A percentile compares a stretch with the other conserved stretches of the same genome.
These are phyloP conservation scores for Chlorella ohadii DNA, from an alignment of 139 green algal species.

Conservation along the genomic window DNA sequence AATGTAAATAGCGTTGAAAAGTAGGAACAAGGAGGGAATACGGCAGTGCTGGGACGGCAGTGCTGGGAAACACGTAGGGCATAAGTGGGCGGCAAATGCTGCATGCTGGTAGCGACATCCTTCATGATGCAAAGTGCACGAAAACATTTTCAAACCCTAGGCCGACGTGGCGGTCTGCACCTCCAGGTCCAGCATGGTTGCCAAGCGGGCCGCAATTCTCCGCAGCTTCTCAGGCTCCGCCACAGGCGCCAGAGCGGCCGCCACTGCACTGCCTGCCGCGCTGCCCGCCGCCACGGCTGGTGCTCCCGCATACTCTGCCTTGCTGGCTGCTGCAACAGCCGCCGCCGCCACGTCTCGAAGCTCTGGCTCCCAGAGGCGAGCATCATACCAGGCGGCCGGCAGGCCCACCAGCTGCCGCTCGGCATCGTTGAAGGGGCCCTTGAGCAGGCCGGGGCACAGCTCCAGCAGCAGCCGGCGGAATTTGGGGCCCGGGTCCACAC, in stretches of 20 bases:
- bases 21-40: too few relatives aligned
- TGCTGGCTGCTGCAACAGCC: background rate
- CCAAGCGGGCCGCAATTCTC: conserved; percentile 18
- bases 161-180: background rate
- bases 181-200: conserved; percentile 15
- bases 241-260: background rate
- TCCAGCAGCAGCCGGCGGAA: conserved; percentile 54
- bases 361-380: background rate
- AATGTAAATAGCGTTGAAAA: too few relatives aligned
- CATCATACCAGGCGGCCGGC: conserved; percentile 27
- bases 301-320: background rate
- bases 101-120: too few relatives aligned
- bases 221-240: background rate
- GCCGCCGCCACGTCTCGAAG: background rate
- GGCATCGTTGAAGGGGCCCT: conserved; percentile 52
- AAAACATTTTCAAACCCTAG: too few relatives aligned
- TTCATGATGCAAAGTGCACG: too few relatives aligned
- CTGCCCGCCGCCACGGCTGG: too few relatives aligned
- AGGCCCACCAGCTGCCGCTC: conserved; percentile 58
- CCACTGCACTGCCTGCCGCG: background rate
- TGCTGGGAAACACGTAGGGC: too few relatives aligned
- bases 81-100: too few relatives aligned
- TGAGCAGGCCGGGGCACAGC: conserved; percentile 68
- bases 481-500: conserved; percentile 19
- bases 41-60: too few relatives aligned